phyloP scores from a whole-genome alignment of 2,329 filamentous ascomycete genomes.

The Microascus cirrosus region DNA sequence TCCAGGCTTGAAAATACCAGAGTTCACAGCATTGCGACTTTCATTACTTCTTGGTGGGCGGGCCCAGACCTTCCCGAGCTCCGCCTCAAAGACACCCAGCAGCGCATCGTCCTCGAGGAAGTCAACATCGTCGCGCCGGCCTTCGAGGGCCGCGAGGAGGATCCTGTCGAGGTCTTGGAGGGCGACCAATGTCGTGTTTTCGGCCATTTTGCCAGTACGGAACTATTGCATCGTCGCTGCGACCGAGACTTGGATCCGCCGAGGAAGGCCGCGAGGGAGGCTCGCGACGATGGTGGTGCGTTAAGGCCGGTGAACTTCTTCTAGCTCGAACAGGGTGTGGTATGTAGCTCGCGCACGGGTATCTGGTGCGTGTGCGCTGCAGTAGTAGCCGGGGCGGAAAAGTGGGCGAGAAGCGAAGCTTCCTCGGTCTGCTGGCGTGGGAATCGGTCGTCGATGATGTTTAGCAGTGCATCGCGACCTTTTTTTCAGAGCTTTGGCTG shows the following conservation, averaged over 20 bases:
- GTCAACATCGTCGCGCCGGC: slow-evolving; percentile 48
- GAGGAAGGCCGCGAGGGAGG: neutral
- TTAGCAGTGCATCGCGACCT: neutral
- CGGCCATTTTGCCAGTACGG: slow-evolving; percentile 50
- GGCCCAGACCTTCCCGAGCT: slow-evolving; percentile 62
- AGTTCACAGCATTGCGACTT: slow-evolving; percentile 61
- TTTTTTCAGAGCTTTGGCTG: neutral
- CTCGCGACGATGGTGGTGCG: neutral
- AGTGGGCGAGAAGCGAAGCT: neutral
- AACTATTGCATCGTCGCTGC: slow-evolving; percentile 30
- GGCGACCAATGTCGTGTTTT: slow-evolving; percentile 60
- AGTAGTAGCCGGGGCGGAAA: neutral
- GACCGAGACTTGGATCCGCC: neutral
- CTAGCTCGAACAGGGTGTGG: neutral
- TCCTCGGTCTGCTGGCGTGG: neutral
- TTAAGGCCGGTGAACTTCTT: neutral
- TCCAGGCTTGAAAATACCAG: slow-evolving; percentile 35
- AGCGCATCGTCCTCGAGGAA: slow-evolving; percentile 61
- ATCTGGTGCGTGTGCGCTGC: neutral
- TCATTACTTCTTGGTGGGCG: slow-evolving; percentile 63
- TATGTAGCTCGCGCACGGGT: neutral
- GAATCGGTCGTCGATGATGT: neutral
- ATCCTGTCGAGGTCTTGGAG: slow-evolving; percentile 81
- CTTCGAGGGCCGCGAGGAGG: slow-evolving; percentile 64
- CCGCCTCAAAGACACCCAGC: slow-evolving; percentile 58